Evolutionary conservation across 2,329 filamentous ascomycete genomes (phyloP).

Genomic region (Fusarium circinatum): DNA sequence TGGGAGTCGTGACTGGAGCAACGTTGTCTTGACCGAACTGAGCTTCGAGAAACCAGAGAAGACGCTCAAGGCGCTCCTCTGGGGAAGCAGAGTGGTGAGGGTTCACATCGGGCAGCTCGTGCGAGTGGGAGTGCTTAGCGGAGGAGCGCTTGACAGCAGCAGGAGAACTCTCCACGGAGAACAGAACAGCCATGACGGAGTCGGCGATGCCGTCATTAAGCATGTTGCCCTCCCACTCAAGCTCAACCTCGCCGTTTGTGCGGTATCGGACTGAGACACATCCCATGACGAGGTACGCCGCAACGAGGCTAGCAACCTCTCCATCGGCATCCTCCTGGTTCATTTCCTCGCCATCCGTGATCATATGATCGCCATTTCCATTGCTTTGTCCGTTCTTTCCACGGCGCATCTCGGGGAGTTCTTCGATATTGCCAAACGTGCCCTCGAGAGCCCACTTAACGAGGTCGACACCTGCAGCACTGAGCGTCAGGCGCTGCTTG

Average conservation of each 20-base stretch:
- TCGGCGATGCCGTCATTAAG: conserved; percentile 99
- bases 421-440: conserved; percentile 89
- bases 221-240: conserved; percentile 98
- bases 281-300: conserved; percentile 83
- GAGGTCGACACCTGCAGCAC: conserved; percentile 87
- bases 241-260: conserved; percentile 80
- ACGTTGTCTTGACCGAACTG: conserved; percentile 92
- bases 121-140: conserved; percentile 48
- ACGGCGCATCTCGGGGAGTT: conserved; percentile 66
- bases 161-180: conserved; percentile 92
- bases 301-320: conserved; percentile 65
- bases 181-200: conserved; percentile 90
- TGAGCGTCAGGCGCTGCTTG: conserved; percentile 88
- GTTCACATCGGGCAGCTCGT: conserved; percentile 66
- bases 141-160: conserved; percentile 84
- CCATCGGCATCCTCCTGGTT: conserved; percentile 70
- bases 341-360: conserved; percentile 47
- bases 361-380: conserved; percentile 52
- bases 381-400: conserved; percentile 46
- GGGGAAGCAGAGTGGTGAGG: conserved; percentile 78
- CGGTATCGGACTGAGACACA: conserved; percentile 85
- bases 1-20: conserved; percentile 75
- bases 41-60: conserved; percentile 96
- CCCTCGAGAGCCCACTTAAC: conserved; percentile 95
- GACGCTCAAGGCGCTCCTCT: conserved; percentile 81